A percentile compares a stretch with the other conserved stretches of the same genome.
These are phyloP conservation scores for Haplosporangium sp. DNA, from an alignment of 371 early-diverging fungal species.

Conservation along the genomic window DNA sequence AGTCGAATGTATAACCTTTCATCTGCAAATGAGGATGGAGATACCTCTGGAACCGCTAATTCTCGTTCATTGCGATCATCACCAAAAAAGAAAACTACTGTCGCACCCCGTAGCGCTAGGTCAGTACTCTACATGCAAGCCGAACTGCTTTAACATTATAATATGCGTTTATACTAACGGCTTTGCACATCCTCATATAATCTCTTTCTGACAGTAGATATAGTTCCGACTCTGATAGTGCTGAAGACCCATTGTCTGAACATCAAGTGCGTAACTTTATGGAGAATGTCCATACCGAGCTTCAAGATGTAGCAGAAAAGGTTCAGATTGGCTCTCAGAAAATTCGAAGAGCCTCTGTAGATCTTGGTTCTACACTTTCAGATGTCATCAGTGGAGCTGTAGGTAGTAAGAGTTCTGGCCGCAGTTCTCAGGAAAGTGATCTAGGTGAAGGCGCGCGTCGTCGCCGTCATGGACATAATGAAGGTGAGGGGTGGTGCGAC, in stretches of 20 bases:
- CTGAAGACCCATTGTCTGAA: slow-evolving; percentile 37
- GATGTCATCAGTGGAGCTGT: slow-evolving; percentile 9
- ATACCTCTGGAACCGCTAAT: slow-evolving; percentile 14
- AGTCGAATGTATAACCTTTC: slow-evolving; percentile 25
- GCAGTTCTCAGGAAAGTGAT: too few species aligned
- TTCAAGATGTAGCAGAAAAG: slow-evolving; percentile 25
- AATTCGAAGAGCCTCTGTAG: slow-evolving; percentile 24
- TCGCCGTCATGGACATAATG: slow-evolving; percentile 9
- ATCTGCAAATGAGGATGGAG: slow-evolving; percentile 34
- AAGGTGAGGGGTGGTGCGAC: not conserved
- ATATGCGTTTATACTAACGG: too few species aligned
- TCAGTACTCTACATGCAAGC: not conserved
- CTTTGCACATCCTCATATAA: too few species aligned
- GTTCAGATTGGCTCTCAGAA: slow-evolving; percentile 10
- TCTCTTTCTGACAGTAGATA: not conserved
- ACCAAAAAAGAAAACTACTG: slow-evolving; percentile 5
- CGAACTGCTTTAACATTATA: too few species aligned
- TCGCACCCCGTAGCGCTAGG: too few species aligned
- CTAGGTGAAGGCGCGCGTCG: not conserved
- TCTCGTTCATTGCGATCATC: slow-evolving; percentile 22
- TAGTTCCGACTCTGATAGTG: slow-evolving; percentile 33
- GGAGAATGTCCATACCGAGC: slow-evolving; percentile 22
- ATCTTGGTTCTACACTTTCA: slow-evolving; percentile 7
- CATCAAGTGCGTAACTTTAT: slow-evolving; percentile 31
- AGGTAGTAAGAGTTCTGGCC: too few species aligned